Conservation (phyloP, 2,329 filamentous ascomycete species). For the Mycocentrospora acerina region DNA sequence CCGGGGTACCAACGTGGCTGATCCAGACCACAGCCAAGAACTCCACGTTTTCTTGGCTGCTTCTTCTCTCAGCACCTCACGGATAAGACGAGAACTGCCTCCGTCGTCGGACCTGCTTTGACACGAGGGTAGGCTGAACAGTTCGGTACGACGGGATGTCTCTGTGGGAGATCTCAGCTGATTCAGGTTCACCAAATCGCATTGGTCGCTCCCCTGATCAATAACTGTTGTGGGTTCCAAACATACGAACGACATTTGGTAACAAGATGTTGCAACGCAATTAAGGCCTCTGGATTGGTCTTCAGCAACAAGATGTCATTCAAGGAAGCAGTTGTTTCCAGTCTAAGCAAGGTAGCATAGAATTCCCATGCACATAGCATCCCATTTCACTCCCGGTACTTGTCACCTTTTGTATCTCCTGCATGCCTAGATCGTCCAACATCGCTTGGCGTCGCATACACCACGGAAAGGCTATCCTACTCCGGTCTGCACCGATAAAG, state of each 20-base stretch:
- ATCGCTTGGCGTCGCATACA: constrained; percentile 28
- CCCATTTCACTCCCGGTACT: constrained; percentile 16
- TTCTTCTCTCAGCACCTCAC: constrained; percentile 4
- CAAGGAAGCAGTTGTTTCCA: constrained; percentile 1
- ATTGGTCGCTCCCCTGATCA: background rate
- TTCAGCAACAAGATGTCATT: constrained; percentile 3
- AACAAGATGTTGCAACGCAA: background rate
- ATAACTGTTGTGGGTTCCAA: constrained; percentile 1
- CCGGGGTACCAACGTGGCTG: constrained; percentile 33
- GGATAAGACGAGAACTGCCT: constrained; percentile 4
- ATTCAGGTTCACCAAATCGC: background rate
- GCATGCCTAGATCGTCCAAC: constrained; percentile 31
- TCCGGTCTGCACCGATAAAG: constrained; percentile 27
- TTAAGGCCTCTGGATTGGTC: background rate
- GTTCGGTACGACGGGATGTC: background rate
- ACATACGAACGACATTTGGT: background rate
- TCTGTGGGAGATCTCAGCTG: background rate
- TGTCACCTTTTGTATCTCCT: constrained; percentile 24
- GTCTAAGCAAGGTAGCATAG: background rate
- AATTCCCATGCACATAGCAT: constrained; percentile 12
- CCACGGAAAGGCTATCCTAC: constrained; percentile 36
- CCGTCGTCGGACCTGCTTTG: constrained; percentile 1
- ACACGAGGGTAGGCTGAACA: constrained; percentile 3
- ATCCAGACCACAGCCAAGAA: constrained; percentile 38
- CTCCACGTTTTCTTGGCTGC: constrained; percentile 29